Evolutionary conservation across 352 stramenopile genomes (phyloP), one percentile per base, ranked within the genome.

Genomic region (Ophiocytium majus): DNA sequence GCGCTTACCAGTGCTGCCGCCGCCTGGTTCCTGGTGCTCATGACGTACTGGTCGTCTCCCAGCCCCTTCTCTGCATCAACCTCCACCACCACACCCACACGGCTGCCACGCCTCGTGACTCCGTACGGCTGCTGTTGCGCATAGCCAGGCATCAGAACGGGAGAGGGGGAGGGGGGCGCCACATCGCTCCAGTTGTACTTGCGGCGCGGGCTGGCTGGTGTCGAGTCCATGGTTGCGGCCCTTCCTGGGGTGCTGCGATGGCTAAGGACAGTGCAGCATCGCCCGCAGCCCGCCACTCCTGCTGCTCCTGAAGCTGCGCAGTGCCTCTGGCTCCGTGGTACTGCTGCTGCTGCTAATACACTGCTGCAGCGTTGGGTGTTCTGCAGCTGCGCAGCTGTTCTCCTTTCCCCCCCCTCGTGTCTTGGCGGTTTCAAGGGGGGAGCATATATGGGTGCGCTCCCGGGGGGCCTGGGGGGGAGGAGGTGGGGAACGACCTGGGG

Each of bases 11-110:
- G 31, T 28, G 82, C 83, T 17, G 83, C 83, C n/a, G 76, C 83
- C 19, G 76, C 76, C 33, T 66, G 79, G 63, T 86, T 86, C 43
- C 84, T 82, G 23, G 63, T 66, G 43, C 83, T 86, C 83, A 86
- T 86, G 14, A 86, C 83, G 37, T 86, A 86, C 78, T 82, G 76
- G 23, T 86, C 75, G 34, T 37, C 31, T 37, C 64, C 64, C 31
- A 76, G 31, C 5, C 34, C 64, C 31, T 5, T 17, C 10, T 34
- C 64, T 17, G 31, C 64, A 76, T 76, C 64, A 17, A 37, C 64
- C 34, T 10, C 64, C 31, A 34, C 5, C 31, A 14, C 31, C 64
- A 76, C 31, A 76, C 17, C 57, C 19, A 66, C 57, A 66, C 23
- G 23, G 57, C 23, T 71, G 57, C 57, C 28, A 23, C 23, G 23